Base-by-base conservation (phyloP, 1,284 basidiomycete species). In the Marasmius tenuissimus region DNA sequence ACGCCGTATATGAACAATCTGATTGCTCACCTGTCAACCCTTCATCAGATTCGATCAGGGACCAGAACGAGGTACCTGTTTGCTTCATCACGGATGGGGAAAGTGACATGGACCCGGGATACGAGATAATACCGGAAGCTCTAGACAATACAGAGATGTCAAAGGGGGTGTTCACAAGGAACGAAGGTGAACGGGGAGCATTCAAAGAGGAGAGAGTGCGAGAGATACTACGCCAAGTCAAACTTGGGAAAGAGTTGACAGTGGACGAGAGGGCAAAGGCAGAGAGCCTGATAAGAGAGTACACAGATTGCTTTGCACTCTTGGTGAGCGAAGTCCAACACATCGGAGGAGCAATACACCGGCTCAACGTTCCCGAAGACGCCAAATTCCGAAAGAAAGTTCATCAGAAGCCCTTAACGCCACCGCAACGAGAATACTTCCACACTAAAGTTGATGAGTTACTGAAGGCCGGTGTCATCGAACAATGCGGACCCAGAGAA, bases 401-500 rank as follows among this genome's bases (percentile, higher is more conserved):
- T 48, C 38, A 50, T 45, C 40, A 58, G 18, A 37, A 42, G 27
- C 56, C 16, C 14, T 33, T 58, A 18, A 58, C 56, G 18, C 56
- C 39, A 27, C 40, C 56, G 20, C 40, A 58, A 49, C 12, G 34
- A 20, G n/a, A 58, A 35, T 58, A 49, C 20, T 34, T 47, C 33
- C 49, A 53, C 20, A 18, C 16, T 4, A 48, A 45, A 10, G 47
- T 60, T 20, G 53, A 84, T 83, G 54, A 47, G 81, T 20, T 70
- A 20, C 27, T 38, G 8, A 39, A 1, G 11, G 27, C 38, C 64
- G 57, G 42, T 37, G 48, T 66, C 40, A 54, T 52, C 50, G 48
- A 27, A 1, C 66, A 60, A 22, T 67, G 67, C 20, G 20, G 59
- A 33, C 67, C 62, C n/a, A 56, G 53, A 9, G 62, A 69, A 27